phyloP scores from a whole-genome alignment of 2,329 filamentous ascomycete genomes.

The Colletotrichum destructivum region DNA sequence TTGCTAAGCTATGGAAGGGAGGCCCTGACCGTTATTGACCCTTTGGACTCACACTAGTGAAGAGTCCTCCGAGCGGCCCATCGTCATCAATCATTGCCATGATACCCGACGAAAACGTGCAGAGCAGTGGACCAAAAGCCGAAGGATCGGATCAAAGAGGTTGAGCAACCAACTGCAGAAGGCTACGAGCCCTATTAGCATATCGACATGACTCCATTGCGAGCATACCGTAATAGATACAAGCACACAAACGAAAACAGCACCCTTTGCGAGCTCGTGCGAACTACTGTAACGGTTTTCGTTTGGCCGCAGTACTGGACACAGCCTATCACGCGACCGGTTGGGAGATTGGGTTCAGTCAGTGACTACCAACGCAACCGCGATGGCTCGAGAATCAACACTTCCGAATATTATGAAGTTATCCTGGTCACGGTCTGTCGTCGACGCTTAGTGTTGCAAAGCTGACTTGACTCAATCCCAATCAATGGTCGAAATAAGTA shows the following conservation, averaged over 20 bases:
- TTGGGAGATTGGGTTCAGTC: slow-evolving; percentile 4
- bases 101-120: slow-evolving; percentile 32
- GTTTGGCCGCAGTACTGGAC: neutral
- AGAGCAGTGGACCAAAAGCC: slow-evolving; percentile 15
- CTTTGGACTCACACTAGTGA: slow-evolving; percentile 11
- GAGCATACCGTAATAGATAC: too few species aligned
- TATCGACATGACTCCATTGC: neutral
- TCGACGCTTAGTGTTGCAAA: neutral
- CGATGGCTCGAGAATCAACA: slow-evolving; percentile 1
- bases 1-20: slow-evolving; percentile 14
- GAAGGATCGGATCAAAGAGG: slow-evolving; percentile 1
- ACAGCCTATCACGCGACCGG: slow-evolving; percentile 8
- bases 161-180: slow-evolving; percentile 6
- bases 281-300: slow-evolving; percentile 7
- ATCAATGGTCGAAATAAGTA: neutral
- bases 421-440: neutral
- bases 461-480: neutral
- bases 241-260: neutral
- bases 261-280: neutral
- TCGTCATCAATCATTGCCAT: slow-evolving; percentile 23
- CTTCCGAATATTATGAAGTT: neutral
- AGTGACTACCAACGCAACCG: neutral
- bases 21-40: slow-evolving; percentile 12
- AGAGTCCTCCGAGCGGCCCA: slow-evolving; percentile 26
- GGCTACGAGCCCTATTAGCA: neutral